phyloP scores from a whole-genome alignment of 306 rosid genomes.

The Vicia sativa region DNA sequence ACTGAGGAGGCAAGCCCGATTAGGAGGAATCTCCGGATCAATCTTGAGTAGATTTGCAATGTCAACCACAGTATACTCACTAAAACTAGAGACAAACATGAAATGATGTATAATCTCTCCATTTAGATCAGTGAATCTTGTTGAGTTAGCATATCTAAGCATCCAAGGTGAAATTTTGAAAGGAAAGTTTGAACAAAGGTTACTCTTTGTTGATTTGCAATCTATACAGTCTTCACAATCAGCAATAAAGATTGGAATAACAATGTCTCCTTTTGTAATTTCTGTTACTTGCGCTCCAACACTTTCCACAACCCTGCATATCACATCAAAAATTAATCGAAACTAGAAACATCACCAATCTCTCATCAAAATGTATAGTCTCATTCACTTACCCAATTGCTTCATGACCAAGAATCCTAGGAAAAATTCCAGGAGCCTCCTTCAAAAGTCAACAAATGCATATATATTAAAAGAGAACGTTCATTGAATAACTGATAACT shows the following conservation, averaged over 20 bases:
- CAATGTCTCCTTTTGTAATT: slow-evolving; percentile 70
- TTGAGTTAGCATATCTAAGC: slow-evolving; percentile 55
- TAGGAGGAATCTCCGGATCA: slow-evolving; percentile 58
- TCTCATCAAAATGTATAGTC: not conserved
- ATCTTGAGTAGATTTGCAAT: slow-evolving; percentile 66
- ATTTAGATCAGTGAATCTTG: slow-evolving; percentile 73
- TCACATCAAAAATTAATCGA: not conserved
- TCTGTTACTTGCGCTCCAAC: slow-evolving; percentile 74
- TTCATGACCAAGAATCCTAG: slow-evolving; percentile 89
- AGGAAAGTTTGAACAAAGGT: slow-evolving; percentile 68
- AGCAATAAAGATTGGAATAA: slow-evolving; percentile 67
- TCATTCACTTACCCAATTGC: slow-evolving; percentile 71
- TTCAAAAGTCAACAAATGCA: slow-evolving; percentile 40
- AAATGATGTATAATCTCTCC: slow-evolving; percentile 72
- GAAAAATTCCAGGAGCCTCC: slow-evolving; percentile 67
- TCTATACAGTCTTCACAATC: slow-evolving; percentile 75
- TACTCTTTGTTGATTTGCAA: slow-evolving; percentile 70
- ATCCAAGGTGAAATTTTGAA: slow-evolving; percentile 61
- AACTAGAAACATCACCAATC: not conserved
- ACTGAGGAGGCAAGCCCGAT: slow-evolving; percentile 72
- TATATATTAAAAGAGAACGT: too few species aligned
- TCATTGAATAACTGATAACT: too few species aligned
- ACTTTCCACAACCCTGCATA: slow-evolving; percentile 74
- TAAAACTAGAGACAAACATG: slow-evolving; percentile 74
- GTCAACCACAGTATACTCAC: slow-evolving; percentile 76